phyloP scores from a whole-genome alignment of 139 green algal genomes.

The Prasinococcaceae sp. region DNA sequence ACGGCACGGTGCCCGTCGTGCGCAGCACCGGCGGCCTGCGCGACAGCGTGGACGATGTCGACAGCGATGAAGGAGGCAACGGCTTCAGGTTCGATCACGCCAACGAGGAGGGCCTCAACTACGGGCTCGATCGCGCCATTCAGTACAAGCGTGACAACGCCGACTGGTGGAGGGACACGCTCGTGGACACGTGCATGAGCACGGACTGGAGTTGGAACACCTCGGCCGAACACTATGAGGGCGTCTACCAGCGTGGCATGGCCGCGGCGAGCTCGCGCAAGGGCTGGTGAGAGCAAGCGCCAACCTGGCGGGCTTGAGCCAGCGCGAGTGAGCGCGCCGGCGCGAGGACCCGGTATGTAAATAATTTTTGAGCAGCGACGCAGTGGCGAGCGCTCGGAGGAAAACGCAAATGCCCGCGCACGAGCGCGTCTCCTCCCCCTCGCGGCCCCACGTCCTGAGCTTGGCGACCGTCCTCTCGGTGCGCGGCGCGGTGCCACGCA shows the following conservation, averaged over 20 bases:
- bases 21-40: slow-evolving; percentile 55
- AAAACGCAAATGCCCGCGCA: too few species aligned
- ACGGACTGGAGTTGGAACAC: slow-evolving; percentile 32
- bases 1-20: slow-evolving; percentile 12
- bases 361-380: too few species aligned
- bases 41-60: slow-evolving; percentile 36
- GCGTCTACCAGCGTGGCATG: slow-evolving; percentile 29
- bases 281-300: too few species aligned
- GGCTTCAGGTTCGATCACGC: slow-evolving; percentile 29
- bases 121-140: slow-evolving; percentile 32
- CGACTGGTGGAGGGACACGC: slow-evolving; percentile 25
- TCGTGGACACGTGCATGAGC: slow-evolving; percentile 21
- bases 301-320: too few species aligned
- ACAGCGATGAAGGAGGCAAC: slow-evolving; percentile 29
- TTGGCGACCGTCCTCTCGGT: too few species aligned
- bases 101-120: slow-evolving; percentile 26
- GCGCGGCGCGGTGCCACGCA: too few species aligned
- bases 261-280: too few species aligned
- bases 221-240: slow-evolving; percentile 17
- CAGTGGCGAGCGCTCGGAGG: too few species aligned
- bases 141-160: slow-evolving; percentile 24
- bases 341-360: too few species aligned
- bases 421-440: too few species aligned
- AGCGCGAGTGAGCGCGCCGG: too few species aligned
- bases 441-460: too few species aligned